phyloP scores from a whole-genome alignment of 768 basidiomycete species.

The Trametes coccinea region DNA sequence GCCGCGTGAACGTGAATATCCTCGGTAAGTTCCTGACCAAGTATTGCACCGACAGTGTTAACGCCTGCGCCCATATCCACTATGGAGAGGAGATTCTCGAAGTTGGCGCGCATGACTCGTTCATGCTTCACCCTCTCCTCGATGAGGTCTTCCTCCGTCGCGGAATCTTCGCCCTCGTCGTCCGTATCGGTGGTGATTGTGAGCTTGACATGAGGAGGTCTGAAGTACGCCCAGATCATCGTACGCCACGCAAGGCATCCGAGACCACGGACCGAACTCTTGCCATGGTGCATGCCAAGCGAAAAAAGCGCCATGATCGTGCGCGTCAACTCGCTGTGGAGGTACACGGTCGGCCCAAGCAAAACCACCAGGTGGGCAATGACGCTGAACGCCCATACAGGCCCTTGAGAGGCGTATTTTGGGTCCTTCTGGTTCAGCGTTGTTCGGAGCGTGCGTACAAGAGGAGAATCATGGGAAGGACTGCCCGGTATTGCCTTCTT shows the following conservation, averaged over 20 bases:
- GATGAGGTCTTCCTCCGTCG: slow-evolving; percentile 27
- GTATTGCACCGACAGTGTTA: slow-evolving; percentile 53
- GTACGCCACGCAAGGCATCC: slow-evolving; percentile 66
- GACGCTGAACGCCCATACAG: slow-evolving; percentile 75
- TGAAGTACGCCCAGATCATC: slow-evolving; percentile 65
- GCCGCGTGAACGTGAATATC: slow-evolving; percentile 45
- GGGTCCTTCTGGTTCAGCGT: slow-evolving; percentile 59
- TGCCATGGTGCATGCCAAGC: slow-evolving; percentile 60
- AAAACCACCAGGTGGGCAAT: slow-evolving; percentile 65
- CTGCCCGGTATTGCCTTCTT: slow-evolving; percentile 38
- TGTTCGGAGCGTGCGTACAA: slow-evolving; percentile 66
- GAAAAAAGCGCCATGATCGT: slow-evolving; percentile 51
- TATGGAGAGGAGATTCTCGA: slow-evolving; percentile 52
- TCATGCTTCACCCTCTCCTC: slow-evolving; percentile 25
- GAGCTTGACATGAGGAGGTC: slow-evolving; percentile 42
- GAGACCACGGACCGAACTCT: slow-evolving; percentile 62
- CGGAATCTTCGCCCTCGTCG: slow-evolving; percentile 32
- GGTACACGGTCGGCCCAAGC: slow-evolving; percentile 56
- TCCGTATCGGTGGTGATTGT: slow-evolving; percentile 21
- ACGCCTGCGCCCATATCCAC: slow-evolving; percentile 62
- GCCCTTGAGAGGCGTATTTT: slow-evolving; percentile 66
- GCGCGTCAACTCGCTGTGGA: slow-evolving; percentile 45
- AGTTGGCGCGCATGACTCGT: slow-evolving; percentile 34
- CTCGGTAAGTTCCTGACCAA: slow-evolving; percentile 38
- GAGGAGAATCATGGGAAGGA: slow-evolving; percentile 44